Conservation (phyloP, 2,329 filamentous ascomycete genomes). For the Endocalyx cinctus region DNA sequence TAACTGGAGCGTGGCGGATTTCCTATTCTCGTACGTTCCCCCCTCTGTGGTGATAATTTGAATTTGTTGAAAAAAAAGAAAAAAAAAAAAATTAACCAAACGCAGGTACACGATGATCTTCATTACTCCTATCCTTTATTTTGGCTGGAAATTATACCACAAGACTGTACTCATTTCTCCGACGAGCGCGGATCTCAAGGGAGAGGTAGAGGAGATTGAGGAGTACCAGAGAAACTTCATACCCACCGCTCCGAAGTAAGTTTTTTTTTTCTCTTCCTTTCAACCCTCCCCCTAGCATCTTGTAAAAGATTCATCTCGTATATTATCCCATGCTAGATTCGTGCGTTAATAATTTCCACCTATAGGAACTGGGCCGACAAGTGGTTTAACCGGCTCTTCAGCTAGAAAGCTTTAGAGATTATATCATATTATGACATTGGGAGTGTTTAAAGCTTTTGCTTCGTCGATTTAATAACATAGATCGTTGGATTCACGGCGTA, state of each 20-base stretch:
- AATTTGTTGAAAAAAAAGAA: background rate
- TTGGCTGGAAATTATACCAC: conserved; percentile 68
- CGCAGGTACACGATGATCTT: conserved; percentile 68
- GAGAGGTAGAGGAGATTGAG: conserved; percentile 61
- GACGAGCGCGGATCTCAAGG: conserved; percentile 57
- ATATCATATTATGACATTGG: no score
- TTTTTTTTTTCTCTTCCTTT: conserved; percentile 1
- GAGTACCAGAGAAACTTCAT: conserved; percentile 62
- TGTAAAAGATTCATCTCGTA: no score
- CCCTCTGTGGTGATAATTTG: background rate
- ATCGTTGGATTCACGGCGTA: no score
- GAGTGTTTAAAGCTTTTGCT: no score
- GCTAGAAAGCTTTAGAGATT: no score
- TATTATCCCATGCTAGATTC: no score
- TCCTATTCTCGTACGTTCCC: conserved; percentile 62
- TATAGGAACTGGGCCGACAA: conserved; percentile 17
- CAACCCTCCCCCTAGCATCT: background rate
- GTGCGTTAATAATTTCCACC: conserved; percentile 3
- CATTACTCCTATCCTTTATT: conserved; percentile 63
- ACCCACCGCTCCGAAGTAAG: conserved; percentile 47
- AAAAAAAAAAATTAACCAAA: no score
- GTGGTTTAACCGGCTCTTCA: conserved; percentile 21
- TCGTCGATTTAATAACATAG: no score
- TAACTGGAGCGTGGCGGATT: conserved; percentile 64
- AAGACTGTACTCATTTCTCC: conserved; percentile 54